A percentile compares a stretch with the other conserved stretches of the same genome.
Conservation (phyloP, 2,329 filamentous ascomycete species). For the Ramularia endophylla region DNA sequence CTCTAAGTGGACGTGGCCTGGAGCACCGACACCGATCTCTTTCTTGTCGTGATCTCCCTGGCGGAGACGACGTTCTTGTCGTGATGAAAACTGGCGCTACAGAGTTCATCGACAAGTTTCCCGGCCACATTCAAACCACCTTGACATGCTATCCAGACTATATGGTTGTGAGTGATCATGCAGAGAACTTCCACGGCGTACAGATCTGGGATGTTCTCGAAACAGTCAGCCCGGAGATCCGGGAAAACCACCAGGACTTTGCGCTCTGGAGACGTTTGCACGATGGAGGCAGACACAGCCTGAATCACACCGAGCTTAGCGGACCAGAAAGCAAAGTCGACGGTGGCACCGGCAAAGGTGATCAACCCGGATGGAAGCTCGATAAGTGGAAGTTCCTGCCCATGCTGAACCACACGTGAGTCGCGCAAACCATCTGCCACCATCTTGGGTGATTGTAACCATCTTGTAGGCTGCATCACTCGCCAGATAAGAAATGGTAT, state of each 20-base stretch:
- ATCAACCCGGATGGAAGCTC: constrained; percentile 41
- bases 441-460: too few relatives aligned
- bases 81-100: constrained; percentile 40
- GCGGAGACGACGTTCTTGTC: constrained; percentile 47
- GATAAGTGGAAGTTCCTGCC: constrained; percentile 53
- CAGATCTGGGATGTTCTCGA: constrained; percentile 29
- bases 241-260: constrained; percentile 20
- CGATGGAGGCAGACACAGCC: constrained; percentile 11
- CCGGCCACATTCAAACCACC: constrained; percentile 31
- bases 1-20: too few relatives aligned
- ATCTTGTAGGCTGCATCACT: too few relatives aligned
- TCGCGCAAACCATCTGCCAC: too few relatives aligned
- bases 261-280: constrained; percentile 21
- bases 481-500: constrained; percentile 52
- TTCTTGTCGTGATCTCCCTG: constrained; percentile 21
- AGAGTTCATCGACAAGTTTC: constrained; percentile 27
- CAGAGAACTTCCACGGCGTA: constrained; percentile 30
- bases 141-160: constrained; percentile 30
- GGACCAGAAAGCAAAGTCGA: constrained; percentile 11
- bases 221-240: constrained; percentile 12
- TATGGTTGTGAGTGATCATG: constrained; percentile 35
- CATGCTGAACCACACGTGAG: constrained; percentile 48
- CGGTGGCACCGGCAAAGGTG: constrained; percentile 8
- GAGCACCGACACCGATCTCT: too few relatives aligned
- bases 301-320: constrained; percentile 19